Conservation (phyloP, 768 basidiomycete species). For the Tubosaeta brunneosetosa region DNA sequence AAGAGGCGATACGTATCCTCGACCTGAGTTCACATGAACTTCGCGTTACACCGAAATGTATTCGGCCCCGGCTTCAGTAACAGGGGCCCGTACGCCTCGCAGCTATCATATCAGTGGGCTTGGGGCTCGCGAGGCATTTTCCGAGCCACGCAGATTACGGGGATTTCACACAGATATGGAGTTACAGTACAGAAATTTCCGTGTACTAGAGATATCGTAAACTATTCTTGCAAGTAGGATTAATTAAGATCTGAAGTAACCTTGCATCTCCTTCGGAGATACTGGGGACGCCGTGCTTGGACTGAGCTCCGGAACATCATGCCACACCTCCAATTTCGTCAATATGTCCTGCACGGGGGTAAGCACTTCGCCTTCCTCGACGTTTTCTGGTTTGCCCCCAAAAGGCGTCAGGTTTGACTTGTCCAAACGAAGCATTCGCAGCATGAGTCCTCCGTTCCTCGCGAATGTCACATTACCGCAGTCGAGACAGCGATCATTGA, state of each 20-base stretch:
- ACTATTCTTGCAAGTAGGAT: background rate
- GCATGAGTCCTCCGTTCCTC: slow-evolving; percentile 13
- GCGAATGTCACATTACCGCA: slow-evolving; percentile 7
- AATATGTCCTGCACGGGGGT: slow-evolving; percentile 13
- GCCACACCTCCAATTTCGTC: slow-evolving; percentile 21
- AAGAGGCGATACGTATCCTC: background rate
- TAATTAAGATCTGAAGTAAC: background rate
- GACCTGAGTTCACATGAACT: background rate
- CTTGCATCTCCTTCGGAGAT: background rate
- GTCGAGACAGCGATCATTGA: slow-evolving; percentile 21
- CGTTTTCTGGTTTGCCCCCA: slow-evolving; percentile 10
- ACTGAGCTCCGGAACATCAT: background rate
- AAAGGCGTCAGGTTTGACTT: slow-evolving; percentile 4
- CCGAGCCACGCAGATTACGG: background rate
- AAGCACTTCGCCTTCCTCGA: background rate
- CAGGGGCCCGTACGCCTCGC: background rate
- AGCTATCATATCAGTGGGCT: background rate
- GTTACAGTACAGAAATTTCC: background rate
- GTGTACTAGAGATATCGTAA: background rate
- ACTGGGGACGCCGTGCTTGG: background rate
- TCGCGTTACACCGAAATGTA: background rate
- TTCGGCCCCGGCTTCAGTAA: background rate
- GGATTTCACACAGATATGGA: background rate
- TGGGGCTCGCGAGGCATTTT: background rate
- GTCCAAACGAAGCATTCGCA: slow-evolving; percentile 11